Evolutionary conservation across 345 rosid genomes (phyloP).

Genomic region (Eucalyptus virginea): DNA sequence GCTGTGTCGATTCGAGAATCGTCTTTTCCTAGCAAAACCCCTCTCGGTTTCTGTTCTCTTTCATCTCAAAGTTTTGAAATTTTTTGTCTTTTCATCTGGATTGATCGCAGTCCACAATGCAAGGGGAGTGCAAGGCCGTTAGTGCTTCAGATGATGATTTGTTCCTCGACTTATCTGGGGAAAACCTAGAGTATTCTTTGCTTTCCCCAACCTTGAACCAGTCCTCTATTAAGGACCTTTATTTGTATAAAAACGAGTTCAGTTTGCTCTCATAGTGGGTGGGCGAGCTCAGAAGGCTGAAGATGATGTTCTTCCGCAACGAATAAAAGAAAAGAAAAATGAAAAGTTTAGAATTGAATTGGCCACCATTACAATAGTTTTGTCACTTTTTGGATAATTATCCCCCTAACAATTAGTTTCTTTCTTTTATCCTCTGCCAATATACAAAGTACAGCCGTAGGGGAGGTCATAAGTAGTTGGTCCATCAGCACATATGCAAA

Average conservation of each 20-base stretch:
- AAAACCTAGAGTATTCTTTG: constrained; percentile 53
- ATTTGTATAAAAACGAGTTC: constrained; percentile 63
- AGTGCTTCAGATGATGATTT: constrained; percentile 30
- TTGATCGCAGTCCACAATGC: neutral
- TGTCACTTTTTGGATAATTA: neutral
- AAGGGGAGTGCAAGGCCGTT: neutral
- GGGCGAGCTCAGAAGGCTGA: constrained; percentile 38
- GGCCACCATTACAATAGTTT: neutral
- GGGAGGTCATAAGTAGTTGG: neutral
- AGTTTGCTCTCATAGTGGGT: constrained; percentile 65
- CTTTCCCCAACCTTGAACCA: constrained; percentile 5
- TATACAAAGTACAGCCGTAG: neutral
- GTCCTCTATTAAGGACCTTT: constrained; percentile 32
- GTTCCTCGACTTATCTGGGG: constrained; percentile 56
- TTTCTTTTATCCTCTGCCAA: neutral
- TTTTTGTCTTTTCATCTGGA: neutral
- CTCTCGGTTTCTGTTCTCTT: neutral
- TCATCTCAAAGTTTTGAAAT: neutral
- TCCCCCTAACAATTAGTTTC: neutral
- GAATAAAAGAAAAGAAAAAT: constrained; percentile 16
- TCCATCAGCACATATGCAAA: neutral
- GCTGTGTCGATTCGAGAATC: neutral
- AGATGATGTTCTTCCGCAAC: constrained; percentile 63
- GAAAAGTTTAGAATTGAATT: neutral
- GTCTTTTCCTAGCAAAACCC: neutral